Evolutionary conservation across 305 asterid genomes (phyloP).

Genomic region (Solanum hybrid): DNA sequence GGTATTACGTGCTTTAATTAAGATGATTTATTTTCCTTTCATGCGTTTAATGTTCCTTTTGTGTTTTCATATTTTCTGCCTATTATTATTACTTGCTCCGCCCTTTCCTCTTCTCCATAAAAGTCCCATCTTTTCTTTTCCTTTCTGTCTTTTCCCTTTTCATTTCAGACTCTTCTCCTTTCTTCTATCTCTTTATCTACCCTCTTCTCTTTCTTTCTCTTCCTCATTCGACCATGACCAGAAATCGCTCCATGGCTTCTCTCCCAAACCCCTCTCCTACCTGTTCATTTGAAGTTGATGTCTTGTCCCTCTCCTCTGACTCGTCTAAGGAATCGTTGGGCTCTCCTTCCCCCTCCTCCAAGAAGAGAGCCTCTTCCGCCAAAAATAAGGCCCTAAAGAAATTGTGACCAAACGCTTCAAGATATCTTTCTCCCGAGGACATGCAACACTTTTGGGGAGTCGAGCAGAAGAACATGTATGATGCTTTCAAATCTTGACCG

Average conservation of each 20-base stretch:
- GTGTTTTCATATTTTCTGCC: background rate
- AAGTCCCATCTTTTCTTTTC: background rate
- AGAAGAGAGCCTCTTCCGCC: background rate
- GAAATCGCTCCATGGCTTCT: background rate
- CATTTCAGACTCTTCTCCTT: background rate
- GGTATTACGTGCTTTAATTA: background rate
- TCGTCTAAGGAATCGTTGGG: background rate
- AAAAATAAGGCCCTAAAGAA: background rate
- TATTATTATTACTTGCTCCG: background rate
- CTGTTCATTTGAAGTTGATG: background rate
- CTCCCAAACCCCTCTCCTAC: background rate
- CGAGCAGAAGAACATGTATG: background rate
- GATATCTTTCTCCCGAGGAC: background rate
- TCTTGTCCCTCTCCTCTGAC: background rate
- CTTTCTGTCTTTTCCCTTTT: background rate
- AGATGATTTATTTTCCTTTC: background rate
- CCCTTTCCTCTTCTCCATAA: background rate
- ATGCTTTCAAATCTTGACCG: background rate
- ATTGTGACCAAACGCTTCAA: background rate
- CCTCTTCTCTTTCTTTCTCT: background rate
- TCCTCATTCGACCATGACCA: background rate
- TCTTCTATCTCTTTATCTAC: background rate
- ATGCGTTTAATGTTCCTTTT: background rate
- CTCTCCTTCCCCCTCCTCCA: background rate
- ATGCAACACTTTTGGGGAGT: background rate